Conservation (phyloP, 306 rosid genomes). For the Oemleria cerasiformis region DNA sequence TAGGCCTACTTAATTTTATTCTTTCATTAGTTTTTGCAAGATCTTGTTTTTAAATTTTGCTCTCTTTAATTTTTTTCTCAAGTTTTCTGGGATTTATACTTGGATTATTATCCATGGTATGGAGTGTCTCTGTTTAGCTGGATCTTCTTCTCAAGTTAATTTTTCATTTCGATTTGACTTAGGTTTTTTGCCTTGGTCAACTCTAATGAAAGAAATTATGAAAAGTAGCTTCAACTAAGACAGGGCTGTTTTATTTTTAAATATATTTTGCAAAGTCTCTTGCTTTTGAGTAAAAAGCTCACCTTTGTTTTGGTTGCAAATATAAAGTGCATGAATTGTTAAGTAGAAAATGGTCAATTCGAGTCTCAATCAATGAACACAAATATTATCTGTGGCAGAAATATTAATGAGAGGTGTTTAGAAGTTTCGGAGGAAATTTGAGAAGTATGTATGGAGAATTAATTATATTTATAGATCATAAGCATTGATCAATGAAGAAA, state of each 20-base stretch:
- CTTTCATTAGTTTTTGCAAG: neutral
- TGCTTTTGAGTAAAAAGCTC: too few species aligned
- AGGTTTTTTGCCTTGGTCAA: too few species aligned
- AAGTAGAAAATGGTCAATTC: neutral
- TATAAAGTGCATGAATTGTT: neutral
- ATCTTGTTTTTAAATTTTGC: neutral
- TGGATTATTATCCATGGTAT: neutral
- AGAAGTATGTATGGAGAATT: neutral
- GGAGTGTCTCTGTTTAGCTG: too few species aligned
- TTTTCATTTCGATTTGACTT: too few species aligned
- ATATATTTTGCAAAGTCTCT: too few species aligned
- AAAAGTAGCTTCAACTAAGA: too few species aligned
- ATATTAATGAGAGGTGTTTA: neutral
- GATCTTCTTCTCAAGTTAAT: too few species aligned
- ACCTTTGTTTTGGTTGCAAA: too few species aligned
- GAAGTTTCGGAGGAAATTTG: neutral
- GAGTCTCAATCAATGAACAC: neutral
- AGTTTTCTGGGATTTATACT: neutral
- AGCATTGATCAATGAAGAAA: conserved; percentile 34
- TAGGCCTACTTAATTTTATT: too few species aligned
- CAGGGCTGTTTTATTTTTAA: too few species aligned
- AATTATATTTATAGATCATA: too few species aligned
- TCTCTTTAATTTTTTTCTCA: neutral
- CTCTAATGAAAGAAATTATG: too few species aligned
- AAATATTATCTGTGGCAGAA: neutral